These are phyloP conservation scores for Penicillium pancosmium DNA, from an alignment of 495 filamentous ascomycete species.

Conservation along the genomic window DNA sequence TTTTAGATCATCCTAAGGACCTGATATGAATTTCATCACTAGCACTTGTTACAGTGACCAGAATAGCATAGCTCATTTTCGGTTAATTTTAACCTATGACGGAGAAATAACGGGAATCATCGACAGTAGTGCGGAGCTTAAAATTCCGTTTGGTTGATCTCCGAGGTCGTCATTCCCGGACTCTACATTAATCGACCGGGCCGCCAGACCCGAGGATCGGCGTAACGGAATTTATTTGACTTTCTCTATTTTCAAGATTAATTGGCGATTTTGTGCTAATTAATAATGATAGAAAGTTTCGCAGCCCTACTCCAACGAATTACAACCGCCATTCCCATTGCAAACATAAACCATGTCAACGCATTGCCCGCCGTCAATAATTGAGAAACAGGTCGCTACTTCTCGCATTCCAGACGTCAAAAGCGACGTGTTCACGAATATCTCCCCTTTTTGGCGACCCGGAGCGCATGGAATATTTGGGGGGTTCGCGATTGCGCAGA, in stretches of 20 bases:
- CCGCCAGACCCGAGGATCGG: not conserved
- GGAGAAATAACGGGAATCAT: not conserved
- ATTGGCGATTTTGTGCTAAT: no score
- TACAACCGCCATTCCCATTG: not conserved
- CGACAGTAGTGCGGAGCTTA: not conserved
- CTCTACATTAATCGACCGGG: not conserved
- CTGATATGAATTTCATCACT: not conserved
- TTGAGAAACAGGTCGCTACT: not conserved
- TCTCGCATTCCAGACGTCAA: not conserved
- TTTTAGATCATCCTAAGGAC: not conserved
- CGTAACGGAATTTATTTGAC: no score
- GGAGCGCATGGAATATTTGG: conserved; percentile 84
- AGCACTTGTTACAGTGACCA: not conserved
- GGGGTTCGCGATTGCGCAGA: conserved; percentile 78
- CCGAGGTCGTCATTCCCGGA: not conserved
- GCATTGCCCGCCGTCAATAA: not conserved
- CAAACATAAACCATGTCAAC: not conserved
- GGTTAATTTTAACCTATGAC: not conserved
- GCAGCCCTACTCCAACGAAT: no score
- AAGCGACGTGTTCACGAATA: conserved; percentile 80
- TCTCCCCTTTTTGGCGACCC: conserved; percentile 72
- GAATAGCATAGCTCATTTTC: not conserved
- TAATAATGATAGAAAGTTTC: no score
- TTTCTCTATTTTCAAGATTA: no score
- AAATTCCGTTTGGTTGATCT: not conserved